Evolutionary conservation across 2,329 filamentous ascomycete species (phyloP).

Genomic region (Hypoxylon sp.): DNA sequence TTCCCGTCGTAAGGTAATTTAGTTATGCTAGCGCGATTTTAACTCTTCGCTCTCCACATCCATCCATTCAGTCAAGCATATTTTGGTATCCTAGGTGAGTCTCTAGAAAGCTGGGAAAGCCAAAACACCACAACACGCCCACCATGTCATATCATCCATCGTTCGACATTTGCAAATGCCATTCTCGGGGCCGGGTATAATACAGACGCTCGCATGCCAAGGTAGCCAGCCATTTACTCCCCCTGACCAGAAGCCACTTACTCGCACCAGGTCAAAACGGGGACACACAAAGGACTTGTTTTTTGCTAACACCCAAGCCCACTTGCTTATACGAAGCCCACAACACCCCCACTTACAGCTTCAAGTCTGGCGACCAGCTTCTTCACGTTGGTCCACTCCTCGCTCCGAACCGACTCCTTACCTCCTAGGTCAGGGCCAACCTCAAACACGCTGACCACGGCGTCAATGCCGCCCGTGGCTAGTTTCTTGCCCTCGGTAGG

Average conservation of each 20-base stretch:
- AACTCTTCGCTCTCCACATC: background rate
- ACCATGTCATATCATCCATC: conserved; percentile 21
- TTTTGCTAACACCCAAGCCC: conserved; percentile 46
- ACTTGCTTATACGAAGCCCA: conserved; percentile 51
- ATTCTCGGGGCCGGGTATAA: conserved; percentile 39
- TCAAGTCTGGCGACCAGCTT: conserved; percentile 86
- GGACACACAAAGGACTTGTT: conserved; percentile 45
- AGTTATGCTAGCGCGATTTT: conserved; percentile 17
- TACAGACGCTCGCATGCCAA: conserved; percentile 29
- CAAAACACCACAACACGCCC: conserved; percentile 23
- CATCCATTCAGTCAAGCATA: conserved; percentile 2
- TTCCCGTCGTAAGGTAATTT: conserved; percentile 4
- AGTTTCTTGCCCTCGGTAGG: conserved; percentile 87
- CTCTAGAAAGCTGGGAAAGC: conserved; percentile 13
- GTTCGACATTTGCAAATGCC: conserved; percentile 23
- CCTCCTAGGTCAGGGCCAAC: conserved; percentile 86
- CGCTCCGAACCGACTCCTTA: conserved; percentile 83
- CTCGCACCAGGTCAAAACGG: background rate
- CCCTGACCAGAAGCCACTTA: conserved; percentile 18
- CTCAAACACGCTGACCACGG: conserved; percentile 92
- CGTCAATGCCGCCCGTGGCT: conserved; percentile 92
- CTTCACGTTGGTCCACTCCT: conserved; percentile 96
- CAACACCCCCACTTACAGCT: conserved; percentile 67
- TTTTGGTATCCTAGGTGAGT: conserved; percentile 25
- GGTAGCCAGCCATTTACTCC: conserved; percentile 15